Evolutionary conservation across 805 yeast genomes (phyloP), one percentile per base, ranked within the genome.

Genomic region (Gaillardinia entomophila): DNA sequence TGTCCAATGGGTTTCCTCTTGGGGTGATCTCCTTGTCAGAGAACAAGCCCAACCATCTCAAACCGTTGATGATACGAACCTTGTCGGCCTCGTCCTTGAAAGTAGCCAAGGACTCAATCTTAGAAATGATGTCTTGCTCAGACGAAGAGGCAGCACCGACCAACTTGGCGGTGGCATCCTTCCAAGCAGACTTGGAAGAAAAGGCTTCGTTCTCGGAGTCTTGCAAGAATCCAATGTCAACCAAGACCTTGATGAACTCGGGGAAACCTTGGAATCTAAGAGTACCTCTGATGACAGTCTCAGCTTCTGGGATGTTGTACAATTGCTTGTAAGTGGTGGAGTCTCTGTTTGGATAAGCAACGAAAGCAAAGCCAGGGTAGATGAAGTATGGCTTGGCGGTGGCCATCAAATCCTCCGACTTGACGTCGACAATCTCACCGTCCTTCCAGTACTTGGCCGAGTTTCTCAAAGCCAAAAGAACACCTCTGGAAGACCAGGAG

Each of bases 401-500:
- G 46, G 83, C 82, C 98, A 92, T 92, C 61, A 92, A 75, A 48
- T 87, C 96, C 62, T 85, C 92, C 31, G 95, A 87, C 37, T 75
- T 71, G 53, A 92, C 80, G 29, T 78, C 74, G 38, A 73, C 95
- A 46, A 86, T 63, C 56, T 86, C 62, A 54, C 96, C 97, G 55
- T 87, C 81, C 65, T 82, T 68, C 77, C 81, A 90, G 72, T 79
- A 90, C 50, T 78, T 79, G 43, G 97, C 98, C 41, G 82, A 68
- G 72, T 92, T 94, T 75, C 96, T 82, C 57, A 92, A 75, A 13
- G 98, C 98, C 53, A 92, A 75, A 55, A 92, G 68, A 26, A 92
- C 97, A 66, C 98, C 98, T 66, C 98, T 81, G 24, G 97, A 89
- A 20, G 97, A 87, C 98, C 98, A 92, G 27, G 97, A 89, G 68